Conservation (phyloP, 2,329 filamentous ascomycete species). For the Chaetomiaceae sp. region DNA sequence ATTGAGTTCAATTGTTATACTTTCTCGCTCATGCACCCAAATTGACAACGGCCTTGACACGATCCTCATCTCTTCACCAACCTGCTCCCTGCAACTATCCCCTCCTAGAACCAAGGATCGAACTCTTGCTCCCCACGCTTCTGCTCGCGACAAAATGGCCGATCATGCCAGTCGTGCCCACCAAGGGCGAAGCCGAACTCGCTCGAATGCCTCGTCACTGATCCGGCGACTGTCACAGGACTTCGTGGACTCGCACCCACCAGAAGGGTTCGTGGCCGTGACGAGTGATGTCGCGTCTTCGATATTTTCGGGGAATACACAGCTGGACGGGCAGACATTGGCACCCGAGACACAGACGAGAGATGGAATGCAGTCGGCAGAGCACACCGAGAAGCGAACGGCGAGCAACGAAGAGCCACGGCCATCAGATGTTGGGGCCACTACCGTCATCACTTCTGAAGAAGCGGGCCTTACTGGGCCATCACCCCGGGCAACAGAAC, state of each 20-base stretch:
- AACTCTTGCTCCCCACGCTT: no score
- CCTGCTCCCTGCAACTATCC: no score
- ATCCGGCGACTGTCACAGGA: slow-evolving; percentile 20
- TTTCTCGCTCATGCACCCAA: no score
- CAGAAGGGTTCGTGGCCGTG: slow-evolving; percentile 45
- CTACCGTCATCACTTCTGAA: slow-evolving; percentile 19
- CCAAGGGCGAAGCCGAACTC: neutral
- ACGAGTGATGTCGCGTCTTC: slow-evolving; percentile 44
- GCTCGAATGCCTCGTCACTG: slow-evolving; percentile 6
- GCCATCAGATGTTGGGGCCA: slow-evolving; percentile 1
- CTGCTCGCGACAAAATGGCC: slow-evolving; percentile 48
- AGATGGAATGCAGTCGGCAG: neutral
- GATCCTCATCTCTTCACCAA: no score
- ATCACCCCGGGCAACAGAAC: slow-evolving; percentile 23
- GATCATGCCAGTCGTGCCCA: slow-evolving; percentile 30
- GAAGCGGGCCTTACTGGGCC: slow-evolving; percentile 25
- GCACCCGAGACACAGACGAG: neutral
- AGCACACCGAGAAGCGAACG: neutral
- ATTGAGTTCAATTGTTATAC: neutral
- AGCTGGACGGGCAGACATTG: neutral
- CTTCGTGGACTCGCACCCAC: slow-evolving; percentile 45
- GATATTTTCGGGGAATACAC: slow-evolving; percentile 26
- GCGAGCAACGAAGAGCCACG: neutral
- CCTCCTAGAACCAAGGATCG: no score
- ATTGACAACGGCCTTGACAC: no score